phyloP scores from a whole-genome alignment of 2,329 filamentous ascomycete species.

The Phoma sp. region DNA sequence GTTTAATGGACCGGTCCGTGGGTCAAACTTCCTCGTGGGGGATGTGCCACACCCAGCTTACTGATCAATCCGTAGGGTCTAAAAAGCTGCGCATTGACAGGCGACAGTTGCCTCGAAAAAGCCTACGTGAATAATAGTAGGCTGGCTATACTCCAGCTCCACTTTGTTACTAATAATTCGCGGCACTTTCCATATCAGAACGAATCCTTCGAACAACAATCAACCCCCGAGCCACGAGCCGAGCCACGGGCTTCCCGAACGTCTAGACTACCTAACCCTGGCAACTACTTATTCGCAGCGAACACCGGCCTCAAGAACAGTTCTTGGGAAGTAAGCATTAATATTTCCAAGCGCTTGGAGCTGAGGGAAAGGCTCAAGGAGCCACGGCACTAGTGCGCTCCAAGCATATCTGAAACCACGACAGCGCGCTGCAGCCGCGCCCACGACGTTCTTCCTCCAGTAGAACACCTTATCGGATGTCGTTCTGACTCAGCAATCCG shows the following conservation, averaged over 20 bases:
- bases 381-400: conserved; percentile 11
- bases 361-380: not conserved
- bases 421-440: conserved; percentile 17
- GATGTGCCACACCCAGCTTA: conserved; percentile 1
- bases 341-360: not conserved
- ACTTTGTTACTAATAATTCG: conserved; percentile 14
- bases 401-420: conserved; percentile 14
- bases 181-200: conserved; percentile 11
- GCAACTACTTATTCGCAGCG: not conserved
- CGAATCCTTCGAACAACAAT: conserved; percentile 9
- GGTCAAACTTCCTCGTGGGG: not conserved
- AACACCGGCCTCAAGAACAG: not conserved
- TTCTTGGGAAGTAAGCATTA: not conserved
- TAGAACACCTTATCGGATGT: not conserved
- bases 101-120: not conserved
- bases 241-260: not conserved
- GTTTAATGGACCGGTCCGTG: conserved; percentile 1
- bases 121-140: conserved; percentile 5
- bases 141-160: conserved; percentile 4
- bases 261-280: not conserved
- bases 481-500: conserved; percentile 8
- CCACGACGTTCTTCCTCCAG: not conserved
- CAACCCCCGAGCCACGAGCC: not conserved
- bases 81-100: not conserved
- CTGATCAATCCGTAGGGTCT: not conserved